These are phyloP conservation scores for Tylopilus cervinicoccineus DNA, from an alignment of 768 basidiomycete species.

Conservation along the genomic window DNA sequence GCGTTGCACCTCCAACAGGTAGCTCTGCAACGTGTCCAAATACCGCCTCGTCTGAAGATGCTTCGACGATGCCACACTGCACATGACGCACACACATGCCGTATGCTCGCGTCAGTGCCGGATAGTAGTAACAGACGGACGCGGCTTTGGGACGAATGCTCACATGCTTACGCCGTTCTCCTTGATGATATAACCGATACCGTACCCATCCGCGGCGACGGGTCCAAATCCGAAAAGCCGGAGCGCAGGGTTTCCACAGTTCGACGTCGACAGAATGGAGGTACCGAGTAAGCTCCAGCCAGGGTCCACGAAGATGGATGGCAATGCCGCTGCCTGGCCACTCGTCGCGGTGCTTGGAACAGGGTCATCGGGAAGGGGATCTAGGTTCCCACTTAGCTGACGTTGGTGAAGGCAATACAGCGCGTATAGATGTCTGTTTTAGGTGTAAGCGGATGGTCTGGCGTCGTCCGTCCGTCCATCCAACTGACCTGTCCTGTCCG, in stretches of 20 bases:
- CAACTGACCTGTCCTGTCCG: too few relatives aligned
- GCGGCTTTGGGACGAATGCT: too few relatives aligned
- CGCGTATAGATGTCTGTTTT: conserved; percentile 95
- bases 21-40: conserved; percentile 80
- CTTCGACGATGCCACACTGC: too few relatives aligned
- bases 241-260: conserved; percentile 95
- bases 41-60: too few relatives aligned
- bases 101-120: too few relatives aligned
- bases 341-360: conserved; percentile 17
- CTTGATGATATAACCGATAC: conserved; percentile 98
- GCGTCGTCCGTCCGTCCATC: too few relatives aligned
- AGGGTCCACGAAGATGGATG: conserved; percentile 81
- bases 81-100: too few relatives aligned
- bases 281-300: conserved; percentile 81
- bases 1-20: conserved; percentile 77
- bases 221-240: conserved; percentile 93
- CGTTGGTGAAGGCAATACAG: conserved; percentile 90
- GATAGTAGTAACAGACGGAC: too few relatives aligned
- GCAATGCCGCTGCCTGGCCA: conserved; percentile 30
- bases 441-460: too few relatives aligned
- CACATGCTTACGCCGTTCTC: conserved; percentile 89
- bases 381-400: conserved; percentile 50
- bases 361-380: conserved; percentile 36
- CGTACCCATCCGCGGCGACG: conserved; percentile 91
- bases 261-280: conserved; percentile 92